A percentile compares a stretch with the other conserved stretches of the same genome.
Evolutionary conservation across 495 filamentous ascomycete genomes (phyloP).

Genomic region (Melanomma pulvis-pyrius): DNA sequence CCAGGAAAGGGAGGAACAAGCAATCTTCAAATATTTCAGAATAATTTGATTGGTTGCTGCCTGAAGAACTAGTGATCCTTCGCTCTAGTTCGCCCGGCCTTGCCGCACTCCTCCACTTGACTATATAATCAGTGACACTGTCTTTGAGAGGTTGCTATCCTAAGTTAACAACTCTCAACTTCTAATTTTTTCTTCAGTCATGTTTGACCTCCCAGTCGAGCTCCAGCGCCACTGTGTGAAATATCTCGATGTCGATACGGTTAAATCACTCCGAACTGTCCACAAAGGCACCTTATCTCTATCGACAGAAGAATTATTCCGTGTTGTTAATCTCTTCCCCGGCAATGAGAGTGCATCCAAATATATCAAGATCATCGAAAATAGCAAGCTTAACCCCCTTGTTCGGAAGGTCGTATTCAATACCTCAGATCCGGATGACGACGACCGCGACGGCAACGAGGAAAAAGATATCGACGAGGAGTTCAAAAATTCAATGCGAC

Average conservation of each 20-base stretch:
- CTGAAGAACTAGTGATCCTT: background rate
- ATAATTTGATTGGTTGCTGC: background rate
- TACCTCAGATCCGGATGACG: background rate
- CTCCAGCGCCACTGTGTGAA: slow-evolving; percentile 6
- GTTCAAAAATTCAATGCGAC: slow-evolving; percentile 2
- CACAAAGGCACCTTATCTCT: background rate
- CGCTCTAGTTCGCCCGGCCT: background rate
- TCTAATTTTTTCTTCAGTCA: background rate
- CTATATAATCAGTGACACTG: too few species aligned
- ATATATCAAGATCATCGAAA: background rate
- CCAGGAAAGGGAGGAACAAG: too few species aligned
- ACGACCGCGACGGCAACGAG: background rate
- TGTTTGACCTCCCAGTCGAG: slow-evolving; percentile 1
- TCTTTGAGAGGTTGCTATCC: background rate
- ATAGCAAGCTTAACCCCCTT: background rate
- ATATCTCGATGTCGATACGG: slow-evolving; percentile 1
- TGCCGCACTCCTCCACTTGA: too few species aligned
- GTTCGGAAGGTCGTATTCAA: slow-evolving; percentile 7
- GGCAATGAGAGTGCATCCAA: background rate
- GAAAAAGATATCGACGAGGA: background rate
- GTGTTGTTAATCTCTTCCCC: background rate
- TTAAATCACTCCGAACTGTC: slow-evolving; percentile 2
- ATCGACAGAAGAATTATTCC: slow-evolving; percentile 10
- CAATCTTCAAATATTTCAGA: too few species aligned
- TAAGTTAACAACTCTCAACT: background rate